A percentile compares a stretch with the other conserved stretches of the same genome.
phyloP scores from a whole-genome alignment of 2,329 filamentous ascomycete species.

The Diaporthe amygdali region DNA sequence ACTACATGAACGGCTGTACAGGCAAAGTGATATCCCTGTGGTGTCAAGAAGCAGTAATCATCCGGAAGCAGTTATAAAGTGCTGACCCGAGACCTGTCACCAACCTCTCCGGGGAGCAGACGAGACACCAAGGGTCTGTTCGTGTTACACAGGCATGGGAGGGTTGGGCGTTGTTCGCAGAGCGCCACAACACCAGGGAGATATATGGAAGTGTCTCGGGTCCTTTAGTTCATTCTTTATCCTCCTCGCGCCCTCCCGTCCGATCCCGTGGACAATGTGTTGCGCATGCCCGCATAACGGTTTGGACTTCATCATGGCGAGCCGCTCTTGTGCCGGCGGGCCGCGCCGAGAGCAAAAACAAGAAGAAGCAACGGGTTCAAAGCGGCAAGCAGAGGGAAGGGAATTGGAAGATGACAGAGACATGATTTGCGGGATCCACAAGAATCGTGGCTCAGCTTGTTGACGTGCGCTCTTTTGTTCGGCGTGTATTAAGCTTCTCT shows the following conservation, averaged over 20 bases:
- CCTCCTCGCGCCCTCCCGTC: neutral
- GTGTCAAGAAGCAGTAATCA: neutral
- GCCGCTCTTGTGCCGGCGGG: neutral
- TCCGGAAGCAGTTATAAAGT: neutral
- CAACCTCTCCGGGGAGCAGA: neutral
- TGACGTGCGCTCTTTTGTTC: neutral
- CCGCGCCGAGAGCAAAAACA: neutral
- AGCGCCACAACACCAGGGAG: neutral
- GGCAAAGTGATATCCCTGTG: neutral
- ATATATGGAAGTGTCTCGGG: neutral
- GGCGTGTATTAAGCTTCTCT: neutral
- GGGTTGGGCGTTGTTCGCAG: neutral
- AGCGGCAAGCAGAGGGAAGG: neutral
- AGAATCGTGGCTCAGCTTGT: slow-evolving; percentile 5
- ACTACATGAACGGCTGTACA: neutral
- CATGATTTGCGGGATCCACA: neutral
- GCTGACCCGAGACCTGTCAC: slow-evolving; percentile 12
- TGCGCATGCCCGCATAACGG: neutral
- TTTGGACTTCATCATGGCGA: neutral
- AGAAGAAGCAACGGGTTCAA: neutral
- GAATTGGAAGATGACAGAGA: neutral
- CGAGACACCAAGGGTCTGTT: slow-evolving; percentile 1
- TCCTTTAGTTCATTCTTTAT: neutral
- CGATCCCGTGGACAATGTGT: neutral
- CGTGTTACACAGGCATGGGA: neutral